These are phyloP conservation scores for Casuarina cunninghamiana DNA, from an alignment of 306 rosid genomes.

Conservation along the genomic window DNA sequence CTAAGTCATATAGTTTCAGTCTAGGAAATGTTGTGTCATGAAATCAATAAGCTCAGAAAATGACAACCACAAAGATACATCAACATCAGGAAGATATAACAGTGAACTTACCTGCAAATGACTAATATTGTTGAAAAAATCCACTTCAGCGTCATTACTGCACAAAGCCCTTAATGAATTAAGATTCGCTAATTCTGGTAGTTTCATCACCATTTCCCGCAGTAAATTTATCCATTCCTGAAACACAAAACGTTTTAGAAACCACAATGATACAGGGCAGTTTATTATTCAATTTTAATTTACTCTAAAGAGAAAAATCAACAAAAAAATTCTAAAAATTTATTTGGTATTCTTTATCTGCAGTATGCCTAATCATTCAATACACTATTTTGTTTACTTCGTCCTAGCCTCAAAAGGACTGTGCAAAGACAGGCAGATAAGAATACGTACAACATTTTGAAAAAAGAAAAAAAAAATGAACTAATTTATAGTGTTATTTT, in stretches of 20 bases:
- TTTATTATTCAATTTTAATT: neutral
- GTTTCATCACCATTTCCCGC: conserved; percentile 77
- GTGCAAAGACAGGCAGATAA: too few species aligned
- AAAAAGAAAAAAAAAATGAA: too few species aligned
- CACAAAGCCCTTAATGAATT: conserved; percentile 53
- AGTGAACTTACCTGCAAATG: conserved; percentile 62
- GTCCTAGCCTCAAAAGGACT: too few species aligned
- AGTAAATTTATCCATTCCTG: conserved; percentile 90
- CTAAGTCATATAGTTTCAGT: neutral
- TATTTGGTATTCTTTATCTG: neutral
- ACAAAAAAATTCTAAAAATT: neutral
- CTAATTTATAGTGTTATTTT: neutral
- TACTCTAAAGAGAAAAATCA: neutral
- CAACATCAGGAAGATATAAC: neutral
- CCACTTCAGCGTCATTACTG: conserved; percentile 63
- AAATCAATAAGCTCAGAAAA: neutral
- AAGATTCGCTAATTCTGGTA: conserved; percentile 66
- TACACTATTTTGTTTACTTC: too few species aligned
- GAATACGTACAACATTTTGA: too few species aligned
- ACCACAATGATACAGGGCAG: conserved; percentile 17
- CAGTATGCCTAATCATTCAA: neutral
- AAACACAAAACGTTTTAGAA: conserved; percentile 29
- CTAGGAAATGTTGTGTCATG: neutral
- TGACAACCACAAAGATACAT: neutral
- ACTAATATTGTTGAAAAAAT: conserved; percentile 73